A percentile compares a stretch with the other conserved stretches of the same genome.
These are phyloP conservation scores for Nakaseomyces glabratus DNA, from an alignment of 1,139 yeast genomes.

Conservation along the genomic window DNA sequence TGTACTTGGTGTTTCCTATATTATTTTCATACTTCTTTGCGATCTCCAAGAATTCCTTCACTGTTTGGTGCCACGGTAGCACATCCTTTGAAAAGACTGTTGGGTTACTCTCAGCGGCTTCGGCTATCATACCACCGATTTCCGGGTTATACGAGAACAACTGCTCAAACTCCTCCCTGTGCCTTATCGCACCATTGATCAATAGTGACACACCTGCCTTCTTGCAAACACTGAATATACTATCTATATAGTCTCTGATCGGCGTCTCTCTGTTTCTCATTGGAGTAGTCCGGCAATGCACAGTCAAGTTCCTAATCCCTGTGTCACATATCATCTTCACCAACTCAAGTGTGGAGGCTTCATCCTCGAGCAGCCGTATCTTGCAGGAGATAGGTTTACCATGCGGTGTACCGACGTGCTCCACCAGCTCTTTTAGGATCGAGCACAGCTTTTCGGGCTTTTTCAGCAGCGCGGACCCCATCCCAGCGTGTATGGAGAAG, in stretches of 20 bases:
- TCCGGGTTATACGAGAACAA: slow-evolving; percentile 43
- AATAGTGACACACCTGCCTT: slow-evolving; percentile 60
- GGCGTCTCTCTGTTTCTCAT: slow-evolving; percentile 89
- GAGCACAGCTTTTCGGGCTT: slow-evolving; percentile 72
- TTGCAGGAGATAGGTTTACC: slow-evolving; percentile 82
- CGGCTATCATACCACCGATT: slow-evolving; percentile 89
- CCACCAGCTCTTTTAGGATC: slow-evolving; percentile 59
- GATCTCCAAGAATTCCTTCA: slow-evolving; percentile 47
- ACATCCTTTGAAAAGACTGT: slow-evolving; percentile 54
- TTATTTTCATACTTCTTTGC: slow-evolving; percentile 53
- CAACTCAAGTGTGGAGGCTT: slow-evolving; percentile 51
- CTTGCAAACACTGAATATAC: slow-evolving; percentile 53
- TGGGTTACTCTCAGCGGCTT: slow-evolving; percentile 80
- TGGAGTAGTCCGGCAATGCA: slow-evolving; percentile 81
- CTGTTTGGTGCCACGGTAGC: slow-evolving; percentile 46
- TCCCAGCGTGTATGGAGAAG: slow-evolving; percentile 81
- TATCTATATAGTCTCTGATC: slow-evolving; percentile 52
- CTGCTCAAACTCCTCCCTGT: slow-evolving; percentile 45
- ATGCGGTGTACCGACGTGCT: slow-evolving; percentile 68
- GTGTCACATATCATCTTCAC: slow-evolving; percentile 61
- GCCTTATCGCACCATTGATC: slow-evolving; percentile 68
- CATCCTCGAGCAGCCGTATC: slow-evolving; percentile 62
- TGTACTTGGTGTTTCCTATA: slow-evolving; percentile 67
- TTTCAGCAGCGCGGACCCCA: slow-evolving; percentile 88
- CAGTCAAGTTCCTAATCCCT: slow-evolving; percentile 75